Percentiles rank a stretch among this genome's conserved stretches.
Evolutionary conservation across 306 rosid species (phyloP).

Genomic region (Gleditsia sinensis): DNA sequence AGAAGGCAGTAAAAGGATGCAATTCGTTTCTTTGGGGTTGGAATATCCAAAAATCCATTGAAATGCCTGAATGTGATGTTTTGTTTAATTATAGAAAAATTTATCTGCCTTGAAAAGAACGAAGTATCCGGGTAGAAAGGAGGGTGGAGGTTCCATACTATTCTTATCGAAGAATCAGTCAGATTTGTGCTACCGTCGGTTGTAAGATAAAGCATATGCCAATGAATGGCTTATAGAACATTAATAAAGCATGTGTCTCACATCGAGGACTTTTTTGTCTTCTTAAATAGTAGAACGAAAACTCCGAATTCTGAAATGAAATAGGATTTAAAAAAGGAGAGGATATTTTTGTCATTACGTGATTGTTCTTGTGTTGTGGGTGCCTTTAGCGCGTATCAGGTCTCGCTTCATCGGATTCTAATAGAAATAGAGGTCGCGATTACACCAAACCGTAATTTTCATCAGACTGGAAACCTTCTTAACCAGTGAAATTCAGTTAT

Average conservation of each 20-base stretch:
- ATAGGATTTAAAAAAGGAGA: not conserved
- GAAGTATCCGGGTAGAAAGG: constrained; percentile 36
- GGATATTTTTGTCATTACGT: not conserved
- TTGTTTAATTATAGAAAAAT: constrained; percentile 32
- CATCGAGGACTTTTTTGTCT: constrained; percentile 24
- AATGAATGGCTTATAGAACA: constrained; percentile 20
- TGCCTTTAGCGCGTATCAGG: constrained; percentile 36
- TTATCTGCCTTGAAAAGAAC: constrained; percentile 47
- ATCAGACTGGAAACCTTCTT: no score
- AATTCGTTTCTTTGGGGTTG: not conserved
- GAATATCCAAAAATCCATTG: constrained; percentile 22
- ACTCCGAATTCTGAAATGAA: constrained; percentile 1
- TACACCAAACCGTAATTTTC: not conserved
- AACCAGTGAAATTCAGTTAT: no score
- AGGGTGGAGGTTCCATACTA: constrained; percentile 32
- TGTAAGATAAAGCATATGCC: constrained; percentile 33
- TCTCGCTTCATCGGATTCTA: constrained; percentile 31
- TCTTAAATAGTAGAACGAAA: not conserved
- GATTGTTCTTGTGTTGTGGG: not conserved
- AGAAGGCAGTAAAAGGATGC: constrained; percentile 29
- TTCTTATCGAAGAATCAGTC: constrained; percentile 62
- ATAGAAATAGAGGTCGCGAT: not conserved
- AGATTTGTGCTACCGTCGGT: constrained; percentile 25
- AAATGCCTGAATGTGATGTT: constrained; percentile 24
- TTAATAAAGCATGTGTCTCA: constrained; percentile 11